These are phyloP conservation scores for Panaeolus papilionaceus DNA, from an alignment of 768 basidiomycete genomes.

Conservation along the genomic window DNA sequence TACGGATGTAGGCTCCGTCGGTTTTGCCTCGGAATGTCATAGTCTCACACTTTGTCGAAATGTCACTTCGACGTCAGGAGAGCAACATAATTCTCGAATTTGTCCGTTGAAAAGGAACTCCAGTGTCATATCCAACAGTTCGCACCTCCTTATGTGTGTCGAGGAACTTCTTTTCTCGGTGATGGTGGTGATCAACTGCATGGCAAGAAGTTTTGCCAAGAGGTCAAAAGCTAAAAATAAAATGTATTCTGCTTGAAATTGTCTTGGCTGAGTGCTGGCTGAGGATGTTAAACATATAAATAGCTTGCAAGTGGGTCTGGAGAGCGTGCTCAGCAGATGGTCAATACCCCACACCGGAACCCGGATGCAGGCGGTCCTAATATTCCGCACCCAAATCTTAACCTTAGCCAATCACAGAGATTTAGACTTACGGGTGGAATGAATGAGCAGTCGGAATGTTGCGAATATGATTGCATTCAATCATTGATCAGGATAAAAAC, in stretches of 20 bases:
- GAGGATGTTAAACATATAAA: not conserved
- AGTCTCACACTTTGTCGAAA: not conserved
- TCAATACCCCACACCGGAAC: not conserved
- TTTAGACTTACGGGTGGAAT: not conserved
- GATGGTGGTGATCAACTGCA: conserved; percentile 12
- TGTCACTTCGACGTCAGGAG: conserved; percentile 1
- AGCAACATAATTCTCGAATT: conserved; percentile 5
- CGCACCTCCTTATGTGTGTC: not conserved
- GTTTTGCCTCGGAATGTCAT: conserved; percentile 12
- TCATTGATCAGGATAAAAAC: not conserved
- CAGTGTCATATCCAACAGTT: not conserved
- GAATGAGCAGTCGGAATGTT: not conserved
- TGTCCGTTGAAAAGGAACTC: not conserved
- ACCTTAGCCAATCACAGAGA: not conserved
- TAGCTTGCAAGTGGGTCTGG: not conserved
- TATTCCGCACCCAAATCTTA: not conserved
- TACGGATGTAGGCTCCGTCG: conserved; percentile 3
- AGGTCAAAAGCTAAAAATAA: not conserved
- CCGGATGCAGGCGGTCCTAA: not conserved
- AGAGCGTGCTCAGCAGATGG: not conserved
- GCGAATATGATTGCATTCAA: not conserved
- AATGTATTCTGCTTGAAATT: not conserved
- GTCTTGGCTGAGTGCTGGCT: not conserved
- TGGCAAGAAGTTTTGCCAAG: conserved; percentile 7
- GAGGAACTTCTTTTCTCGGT: conserved; percentile 2